Conservation (phyloP, 1,284 basidiomycete genomes). For the Rhodotorula sp. region DNA sequence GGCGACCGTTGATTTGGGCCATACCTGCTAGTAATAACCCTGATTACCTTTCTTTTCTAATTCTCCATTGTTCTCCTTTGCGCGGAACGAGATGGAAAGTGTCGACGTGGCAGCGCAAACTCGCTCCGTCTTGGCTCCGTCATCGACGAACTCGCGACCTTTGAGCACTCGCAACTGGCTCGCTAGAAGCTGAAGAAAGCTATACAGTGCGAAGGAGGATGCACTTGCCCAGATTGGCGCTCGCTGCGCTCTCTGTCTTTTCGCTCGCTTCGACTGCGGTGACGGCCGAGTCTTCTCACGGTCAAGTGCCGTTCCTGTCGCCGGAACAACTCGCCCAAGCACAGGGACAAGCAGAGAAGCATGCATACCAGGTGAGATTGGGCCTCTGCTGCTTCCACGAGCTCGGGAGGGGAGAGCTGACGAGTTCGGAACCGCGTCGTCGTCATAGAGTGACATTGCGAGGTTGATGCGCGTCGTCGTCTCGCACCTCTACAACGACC, state of each 20-base stretch:
- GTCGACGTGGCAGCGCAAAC: neutral
- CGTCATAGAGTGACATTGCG: constrained; percentile 12
- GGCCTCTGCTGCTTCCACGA: too few relatives aligned
- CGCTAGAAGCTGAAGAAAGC: neutral
- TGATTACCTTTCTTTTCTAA: too few relatives aligned
- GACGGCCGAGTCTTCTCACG: neutral
- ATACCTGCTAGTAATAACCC: neutral
- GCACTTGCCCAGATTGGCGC: constrained; percentile 5
- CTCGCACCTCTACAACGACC: constrained; percentile 52
- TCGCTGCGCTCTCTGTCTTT: constrained; percentile 1
- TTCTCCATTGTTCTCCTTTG: too few relatives aligned
- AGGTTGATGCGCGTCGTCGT: constrained; percentile 76
- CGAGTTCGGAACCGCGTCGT: too few relatives aligned
- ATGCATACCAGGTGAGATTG: constrained; percentile 19
- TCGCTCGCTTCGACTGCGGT: neutral
- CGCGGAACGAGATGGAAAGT: neutral
- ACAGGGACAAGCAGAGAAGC: constrained; percentile 2
- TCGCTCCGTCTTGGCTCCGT: too few relatives aligned
- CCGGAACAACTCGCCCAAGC: constrained; percentile 12
- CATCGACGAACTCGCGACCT: neutral
- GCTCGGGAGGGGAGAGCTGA: too few relatives aligned
- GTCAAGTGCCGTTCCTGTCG: constrained; percentile 19
- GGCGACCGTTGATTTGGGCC: neutral
- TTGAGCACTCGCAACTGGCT: neutral
- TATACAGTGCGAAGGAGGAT: neutral